Evolutionary conservation across 2,329 filamentous ascomycete species (phyloP), one percentile per base, ranked within the genome.

Genomic region (Sporothrix phasma): DNA sequence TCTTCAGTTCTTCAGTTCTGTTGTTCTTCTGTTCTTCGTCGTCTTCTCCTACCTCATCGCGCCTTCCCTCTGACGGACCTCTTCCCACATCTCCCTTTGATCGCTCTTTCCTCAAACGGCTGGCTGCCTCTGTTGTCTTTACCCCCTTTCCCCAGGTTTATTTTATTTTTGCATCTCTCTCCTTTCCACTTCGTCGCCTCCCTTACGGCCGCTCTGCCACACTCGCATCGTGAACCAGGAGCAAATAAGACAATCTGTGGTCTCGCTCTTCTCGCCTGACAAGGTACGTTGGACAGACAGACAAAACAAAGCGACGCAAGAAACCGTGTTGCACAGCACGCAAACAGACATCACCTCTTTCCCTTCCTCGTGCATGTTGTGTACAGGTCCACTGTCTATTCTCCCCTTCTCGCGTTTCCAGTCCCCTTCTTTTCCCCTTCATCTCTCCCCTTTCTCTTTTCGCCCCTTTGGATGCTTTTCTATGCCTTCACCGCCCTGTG

Each of bases 231-330:
- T 26, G 43, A 61, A 47, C 31, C 39, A 47, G 31, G 46, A 8
- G 45, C 31, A 37, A 39, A 24, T 56, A 39, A 39, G 31, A 24
- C 51, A 56, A 39, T 39, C 19, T 56, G 39, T 31, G n/a, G 29
- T 39, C n/a, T 56, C 31, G 19, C 59, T 19, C 7, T 17, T 39
- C n/a, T 56, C 31, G 19, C 59, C 15, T 43, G 15, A 41, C 13
- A 31, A 62, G 60, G 60, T 62, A 45, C 46, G 60, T 62, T 62
- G 34, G 34, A 34, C 29, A 19, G 37, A 29, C 46, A 51, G 29
- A 43, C 45, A 62, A 53, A 37, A 29, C 19, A 62, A 62, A 51
- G 60, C 46, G 45, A 62, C 6, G 60, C 45, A 62, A 62, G 60
- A 37, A 62, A 62, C 46, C 13, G 41, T 46, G 39, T 60, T 11